These are phyloP conservation scores for Phytopythium chamaehyphon DNA, from an alignment of 352 stramenopile species.

Conservation along the genomic window DNA sequence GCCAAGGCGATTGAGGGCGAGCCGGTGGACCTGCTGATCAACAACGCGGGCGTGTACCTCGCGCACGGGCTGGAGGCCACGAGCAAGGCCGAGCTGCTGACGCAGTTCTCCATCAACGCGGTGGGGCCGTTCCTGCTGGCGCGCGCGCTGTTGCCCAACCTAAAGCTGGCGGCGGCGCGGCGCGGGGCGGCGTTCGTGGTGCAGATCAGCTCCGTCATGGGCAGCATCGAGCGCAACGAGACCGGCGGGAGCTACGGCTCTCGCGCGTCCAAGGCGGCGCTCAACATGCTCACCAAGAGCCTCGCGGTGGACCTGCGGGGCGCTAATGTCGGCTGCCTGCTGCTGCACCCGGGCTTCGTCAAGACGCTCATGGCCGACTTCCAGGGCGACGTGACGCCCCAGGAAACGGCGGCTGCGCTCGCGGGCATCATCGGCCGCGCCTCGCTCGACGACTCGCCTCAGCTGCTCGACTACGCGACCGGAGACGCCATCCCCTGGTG, in stretches of 20 bases:
- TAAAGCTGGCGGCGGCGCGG: slow-evolving; percentile 31
- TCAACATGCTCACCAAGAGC: slow-evolving; percentile 73
- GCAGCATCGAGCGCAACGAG: slow-evolving; percentile 37
- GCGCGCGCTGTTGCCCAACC: slow-evolving; percentile 45
- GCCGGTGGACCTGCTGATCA: slow-evolving; percentile 66
- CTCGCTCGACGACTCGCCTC: slow-evolving; percentile 43
- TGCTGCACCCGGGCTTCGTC: slow-evolving; percentile 61
- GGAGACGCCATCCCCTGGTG: slow-evolving; percentile 58
- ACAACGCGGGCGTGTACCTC: slow-evolving; percentile 55
- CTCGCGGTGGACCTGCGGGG: slow-evolving; percentile 42
- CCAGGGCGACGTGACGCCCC: slow-evolving; percentile 28
- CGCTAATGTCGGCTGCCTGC: slow-evolving; percentile 50
- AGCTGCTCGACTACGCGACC: slow-evolving; percentile 52
- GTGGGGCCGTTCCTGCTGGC: slow-evolving; percentile 62
- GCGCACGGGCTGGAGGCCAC: slow-evolving; percentile 28
- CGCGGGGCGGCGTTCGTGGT: slow-evolving; percentile 42
- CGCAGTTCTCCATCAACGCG: slow-evolving; percentile 64
- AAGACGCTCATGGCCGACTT: slow-evolving; percentile 43
- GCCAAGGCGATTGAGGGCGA: slow-evolving; percentile 31
- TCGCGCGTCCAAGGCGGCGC: slow-evolving; percentile 69
- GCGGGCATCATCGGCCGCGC: slow-evolving; percentile 45
- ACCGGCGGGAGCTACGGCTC: slow-evolving; percentile 68
- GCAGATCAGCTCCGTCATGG: slow-evolving; percentile 52
- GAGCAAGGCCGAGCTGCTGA: slow-evolving; percentile 42
- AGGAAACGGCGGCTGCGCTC: slow-evolving; percentile 50